Base-by-base conservation (phyloP, 2,329 filamentous ascomycete genomes). In the Aspergillus ustus region DNA sequence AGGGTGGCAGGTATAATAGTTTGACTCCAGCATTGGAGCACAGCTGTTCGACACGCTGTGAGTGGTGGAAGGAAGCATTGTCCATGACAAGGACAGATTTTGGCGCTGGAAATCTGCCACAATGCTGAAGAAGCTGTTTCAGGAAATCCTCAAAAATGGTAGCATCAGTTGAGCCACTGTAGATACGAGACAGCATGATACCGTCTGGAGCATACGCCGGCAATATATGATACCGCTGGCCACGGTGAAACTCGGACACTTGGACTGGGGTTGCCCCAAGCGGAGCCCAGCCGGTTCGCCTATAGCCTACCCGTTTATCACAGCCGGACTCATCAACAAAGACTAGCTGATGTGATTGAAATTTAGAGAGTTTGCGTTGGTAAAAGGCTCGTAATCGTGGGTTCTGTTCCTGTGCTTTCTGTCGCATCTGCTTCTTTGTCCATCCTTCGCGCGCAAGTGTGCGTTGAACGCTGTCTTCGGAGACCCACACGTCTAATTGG, bases 171-270 rank as follows among this genome's bases (percentile, higher is more conserved):
- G 52, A 54, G 20, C 52, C 34, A 6, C 15, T 13, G 29, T 20
- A 54, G 9, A 54, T 29, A 25, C 40, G 6, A 29, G 19, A 54
- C 17, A 45, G n/a, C 11, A 54, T 29, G 15, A 54, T 25, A 28
- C 52, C 34, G 19, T 54, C 52, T 45, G 44, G 52, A 15, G 52
- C 20, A 45, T 54, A 54, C 45, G 52, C 52, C 17, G 52, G 52
- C 22, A 54, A 29, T 54, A 54, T 54, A 8, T 54, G 52, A 20
- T 45, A 54, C 4, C 37, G 34, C 52, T 54, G 52, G 37, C 22
- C 52, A 4, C 52, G 34, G 40, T 54, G 52, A 37, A 54, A 54
- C 37, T 45, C 45, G 6, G 52, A 45, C 11, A 54, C 37, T 45
- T 54, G 52, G 20, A 54, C 34, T 40, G 34, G 52, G 19, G 52